Base-by-base conservation (phyloP, 164 flowering plant genomes). In the Magnolia changhungtana region DNA sequence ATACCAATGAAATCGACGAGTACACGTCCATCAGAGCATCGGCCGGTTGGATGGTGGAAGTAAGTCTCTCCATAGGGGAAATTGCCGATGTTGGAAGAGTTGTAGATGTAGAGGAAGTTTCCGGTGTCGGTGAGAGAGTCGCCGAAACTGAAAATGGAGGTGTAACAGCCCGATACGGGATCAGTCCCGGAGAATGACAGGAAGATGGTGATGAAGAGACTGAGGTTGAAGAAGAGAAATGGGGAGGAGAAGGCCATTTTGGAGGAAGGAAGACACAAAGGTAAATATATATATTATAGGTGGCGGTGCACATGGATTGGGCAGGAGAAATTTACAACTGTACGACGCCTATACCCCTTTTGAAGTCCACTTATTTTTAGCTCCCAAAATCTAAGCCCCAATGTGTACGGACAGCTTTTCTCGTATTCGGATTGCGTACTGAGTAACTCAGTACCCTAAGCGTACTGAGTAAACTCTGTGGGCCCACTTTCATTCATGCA, bases 71-170 rank as follows among this genome's bases (percentile, higher is more conserved):
- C 91, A 49, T 86, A 88, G 7, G 90, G 91, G 4, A 79, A 80
- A 75, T 78, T 77, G 21, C 73, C 82, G 3, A 86, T 79, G 69
- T 73, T 80, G 0, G 83, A 81, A 74, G 80, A 80, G 45, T 81
- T 72, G 9, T 85, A 84, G 10, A 87, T 63, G 55, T 59, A 79
- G 2, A 87, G 79, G 69, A 78, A 76, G 77, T 88, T 89, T 13
- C 92, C 91, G 5, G 92, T 89, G 77, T 89, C 92, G 21, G 87
- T 79, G 1, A 87, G 72, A 1, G 92, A 89, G 78, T 88, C 90
- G 2, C 90, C 91, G 19, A 89, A 89, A 82, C 84, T 82, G 72
- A 84, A 87, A 24, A 89, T 84, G 1, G 88, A 73, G 0, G 85
- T 75, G 65, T 83, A 89, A n/a, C 55, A 73, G 10, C 18, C n/a